A percentile compares a stretch with the other conserved stretches of the same genome.
Conservation (phyloP, 805 yeast genomes). For the Saccharomycodes ludwigii region DNA sequence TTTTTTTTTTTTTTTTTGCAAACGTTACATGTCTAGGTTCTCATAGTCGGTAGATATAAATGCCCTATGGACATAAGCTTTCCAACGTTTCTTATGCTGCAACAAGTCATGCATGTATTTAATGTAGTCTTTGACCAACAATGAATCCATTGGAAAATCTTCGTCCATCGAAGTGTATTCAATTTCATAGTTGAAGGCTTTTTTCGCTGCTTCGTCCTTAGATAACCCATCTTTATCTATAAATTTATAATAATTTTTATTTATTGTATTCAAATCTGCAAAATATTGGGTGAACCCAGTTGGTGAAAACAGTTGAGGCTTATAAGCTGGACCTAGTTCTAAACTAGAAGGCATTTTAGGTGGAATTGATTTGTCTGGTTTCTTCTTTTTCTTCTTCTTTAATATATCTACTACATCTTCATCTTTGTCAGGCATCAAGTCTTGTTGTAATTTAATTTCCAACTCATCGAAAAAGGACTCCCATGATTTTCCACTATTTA, state of each 20-base stretch:
- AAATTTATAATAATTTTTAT: conserved; percentile 30
- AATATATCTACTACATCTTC: too few species aligned
- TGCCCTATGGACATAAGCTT: conserved; percentile 39
- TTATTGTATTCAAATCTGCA: conserved; percentile 45
- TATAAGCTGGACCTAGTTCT: conserved; percentile 66
- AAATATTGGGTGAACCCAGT: conserved; percentile 60
- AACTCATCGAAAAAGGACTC: conserved; percentile 39
- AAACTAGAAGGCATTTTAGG: conserved; percentile 40
- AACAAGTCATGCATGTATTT: conserved; percentile 43
- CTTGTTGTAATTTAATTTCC: conserved; percentile 22
- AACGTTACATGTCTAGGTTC: neutral
- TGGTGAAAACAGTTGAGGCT: conserved; percentile 62
- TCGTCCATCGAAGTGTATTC: conserved; percentile 61
- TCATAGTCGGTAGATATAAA: conserved; percentile 52
- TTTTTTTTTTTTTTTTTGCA: neutral
- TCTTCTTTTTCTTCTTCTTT: conserved; percentile 16
- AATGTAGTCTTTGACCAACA: conserved; percentile 54
- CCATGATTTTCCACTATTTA: conserved; percentile 38
- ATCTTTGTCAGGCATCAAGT: conserved; percentile 14
- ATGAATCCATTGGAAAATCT: conserved; percentile 38
- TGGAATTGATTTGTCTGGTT: conserved; percentile 49
- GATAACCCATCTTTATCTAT: conserved; percentile 45
- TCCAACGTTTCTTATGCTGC: conserved; percentile 43
- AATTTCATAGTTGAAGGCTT: conserved; percentile 42
- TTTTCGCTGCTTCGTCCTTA: conserved; percentile 37